Evolutionary conservation across 768 basidiomycete species (phyloP), one percentile per base, ranked within the genome.

Genomic region (Suillus paluster): DNA sequence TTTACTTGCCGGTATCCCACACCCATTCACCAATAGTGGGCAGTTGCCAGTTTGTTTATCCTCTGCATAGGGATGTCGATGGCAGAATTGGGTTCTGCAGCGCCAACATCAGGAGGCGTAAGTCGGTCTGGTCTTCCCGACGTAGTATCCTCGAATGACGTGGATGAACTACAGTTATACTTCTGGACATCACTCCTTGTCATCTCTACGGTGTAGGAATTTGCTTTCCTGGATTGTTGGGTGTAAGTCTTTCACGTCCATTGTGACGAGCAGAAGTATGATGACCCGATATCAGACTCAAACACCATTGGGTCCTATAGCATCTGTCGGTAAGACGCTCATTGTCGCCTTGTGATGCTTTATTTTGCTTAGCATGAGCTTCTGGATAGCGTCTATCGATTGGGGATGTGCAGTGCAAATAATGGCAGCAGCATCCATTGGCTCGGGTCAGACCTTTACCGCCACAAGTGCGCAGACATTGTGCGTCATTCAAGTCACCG

Each of bases 151-250:
- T 2, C 17, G 19, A 21, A 44, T 52, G 12, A 21, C 54, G 38
- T 5, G 4, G 4, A 41, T 38, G 21, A 42, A n/a, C 17, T 12
- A 21, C 54, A 86, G 81, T 77, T 87, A n/a, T 88, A 90, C 67
- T 90, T 85, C 66, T 90, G 89, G 88, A 86, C 89, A 0, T n/a
- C 82, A 87, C 63, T 80, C 80, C 0, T 71, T 86, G 4, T 83
- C 85, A 0, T 83, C 85, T 5, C 83, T 84, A 8, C 72, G 81
- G 34, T 89, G 82, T 73, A 76, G 84, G 21, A 84, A 84, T 61
- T 71, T 90, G 12, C 80, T 89, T 17, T 82, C 84, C 12, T 89
- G 88, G 88, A 78, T 89, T 39, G 88, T 89, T 4, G 88, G 88
- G 36, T 88, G 86, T 88, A 65, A 7, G 84, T 75, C n/a, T 1